Evolutionary conservation across 2,329 filamentous ascomycete genomes (phyloP).

Genomic region (Leptographium lundbergii): DNA sequence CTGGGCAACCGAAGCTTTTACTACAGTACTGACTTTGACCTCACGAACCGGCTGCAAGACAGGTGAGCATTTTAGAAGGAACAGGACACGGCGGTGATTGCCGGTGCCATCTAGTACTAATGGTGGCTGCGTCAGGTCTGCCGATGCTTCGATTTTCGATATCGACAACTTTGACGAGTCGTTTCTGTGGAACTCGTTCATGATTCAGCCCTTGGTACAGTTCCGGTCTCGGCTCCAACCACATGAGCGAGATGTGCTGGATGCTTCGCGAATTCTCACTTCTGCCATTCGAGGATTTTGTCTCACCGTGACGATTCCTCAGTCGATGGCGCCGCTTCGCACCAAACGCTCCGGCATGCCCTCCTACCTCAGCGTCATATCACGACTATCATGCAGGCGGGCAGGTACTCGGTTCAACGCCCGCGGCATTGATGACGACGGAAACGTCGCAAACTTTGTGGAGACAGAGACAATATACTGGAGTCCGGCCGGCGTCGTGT

Average conservation of each 20-base stretch:
- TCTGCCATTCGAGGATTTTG: conserved; percentile 92
- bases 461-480: conserved; percentile 92
- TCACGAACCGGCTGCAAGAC: conserved; percentile 87
- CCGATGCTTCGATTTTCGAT: conserved; percentile 68
- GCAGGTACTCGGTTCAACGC: conserved; percentile 95
- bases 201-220: conserved; percentile 85
- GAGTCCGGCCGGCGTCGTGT: conserved; percentile 64
- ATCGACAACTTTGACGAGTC: conserved; percentile 87
- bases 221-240: conserved; percentile 73
- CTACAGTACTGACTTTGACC: conserved; percentile 95
- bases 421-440: conserved; percentile 94
- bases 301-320: conserved; percentile 72
- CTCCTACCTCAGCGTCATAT: conserved; percentile 79
- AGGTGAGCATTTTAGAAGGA: conserved; percentile 33
- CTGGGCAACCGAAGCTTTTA: conserved; percentile 92
- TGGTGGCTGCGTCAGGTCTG: conserved; percentile 36
- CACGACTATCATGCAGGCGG: conserved; percentile 76
- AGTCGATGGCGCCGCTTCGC: conserved; percentile 58
- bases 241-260: conserved; percentile 65
- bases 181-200: conserved; percentile 96
- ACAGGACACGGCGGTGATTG: too few species aligned
- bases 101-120: too few species aligned
- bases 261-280: conserved; percentile 76
- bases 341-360: conserved; percentile 57
- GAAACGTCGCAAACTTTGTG: conserved; percentile 97